Base-by-base conservation (phyloP, 2,329 filamentous ascomycete genomes). In the Aureobasidium mangrovei region DNA sequence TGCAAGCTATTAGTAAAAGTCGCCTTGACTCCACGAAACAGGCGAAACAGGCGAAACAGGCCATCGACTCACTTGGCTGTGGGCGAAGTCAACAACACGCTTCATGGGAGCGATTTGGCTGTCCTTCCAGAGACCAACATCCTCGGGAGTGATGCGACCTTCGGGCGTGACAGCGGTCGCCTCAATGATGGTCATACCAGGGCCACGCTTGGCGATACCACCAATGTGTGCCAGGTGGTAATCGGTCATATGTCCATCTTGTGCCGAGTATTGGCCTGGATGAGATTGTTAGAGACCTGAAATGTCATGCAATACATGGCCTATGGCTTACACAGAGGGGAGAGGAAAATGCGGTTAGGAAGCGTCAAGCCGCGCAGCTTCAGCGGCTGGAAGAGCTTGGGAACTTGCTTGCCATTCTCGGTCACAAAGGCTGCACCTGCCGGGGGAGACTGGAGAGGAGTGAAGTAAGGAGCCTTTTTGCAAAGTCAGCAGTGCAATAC, bases 171-270 rank as follows among this genome's bases (percentile, higher is more conserved):
- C 86, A 32, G 83, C 76, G 0, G 87, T 90, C 28, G 90, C 88
- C 72, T 95, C 91, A 55, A 91, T 76, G 57, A 90, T 80, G 46
- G 85, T 74, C 18, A 95, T 74, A 1, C 81, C 86, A 0, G 86
- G 84, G 9, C 91, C 91, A 54, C 85, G 82, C 56, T 85, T 76
- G 26, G 88, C 79, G 61, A 90, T 90, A 57, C 88, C 84, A 55
- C 89, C 88, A 28, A 91, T 76, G 64, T 95, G 90, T 12, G 89
- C 83, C 47, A 91, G 74, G 68, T 95, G 89, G 79, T 83, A 95
- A 66, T 86, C 78, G 1, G 86, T 91, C 59, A 85, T 74, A 69
- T 91, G 85, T 38, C 91, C 83, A 65, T 85, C 78, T 42, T 83
- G 65, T 10, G 82, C 79, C 5, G 77, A 81, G 69, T 86, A 86